Evolutionary conservation across 2,329 filamentous ascomycete species (phyloP), one percentile per base, ranked within the genome.

Genomic region (Ceratocystis alfenasii): DNA sequence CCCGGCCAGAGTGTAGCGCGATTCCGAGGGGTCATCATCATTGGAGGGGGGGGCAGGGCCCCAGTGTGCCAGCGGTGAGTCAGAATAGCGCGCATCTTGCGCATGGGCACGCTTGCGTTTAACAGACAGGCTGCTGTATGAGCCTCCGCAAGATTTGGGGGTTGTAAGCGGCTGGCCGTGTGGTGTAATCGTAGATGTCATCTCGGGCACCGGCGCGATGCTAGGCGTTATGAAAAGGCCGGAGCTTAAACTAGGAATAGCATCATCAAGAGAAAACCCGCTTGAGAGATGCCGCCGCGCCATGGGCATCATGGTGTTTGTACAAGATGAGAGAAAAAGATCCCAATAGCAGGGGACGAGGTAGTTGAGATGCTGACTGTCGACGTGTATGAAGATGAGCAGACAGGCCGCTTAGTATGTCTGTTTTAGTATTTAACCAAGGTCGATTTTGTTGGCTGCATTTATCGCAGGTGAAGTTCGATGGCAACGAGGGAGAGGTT

Each of bases 1-100:
- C 6, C 78, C 78, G 1, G 77, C 78, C 4, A 80, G 71, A 0
- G 75, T 75, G 66, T 80, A 80, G 62, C 74, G 73, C 64, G 70
- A 62, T 28, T 65, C 63, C 20, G 61, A 46, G 22, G 6, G 25
- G 25, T 63, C 44, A 15, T 63, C 44, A 17, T 67, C 65, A 17
- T 64, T 57, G 17, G 25, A 33, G 28, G 53, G 53, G 53, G 48
- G 10, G 5, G 1, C 12, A 7, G 62, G 30, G 20, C 45, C 64
- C 28, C 36, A 62, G 22, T 45, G 57, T 33, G 45, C 8, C 55
- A 45, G 59, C 44, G 48, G 48, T 10, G 50, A 44, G 30, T 55
- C 30, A 44, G 50, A n/a, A 44, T 50, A 50, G 57, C 41, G n/a
- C n/a, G 25, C 22, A 53, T 48, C 57, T 36, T 45, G 57, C 6